Evolutionary conservation across 2,329 filamentous ascomycete genomes (phyloP).

Genomic region (Aureobasidium subglaciale): DNA sequence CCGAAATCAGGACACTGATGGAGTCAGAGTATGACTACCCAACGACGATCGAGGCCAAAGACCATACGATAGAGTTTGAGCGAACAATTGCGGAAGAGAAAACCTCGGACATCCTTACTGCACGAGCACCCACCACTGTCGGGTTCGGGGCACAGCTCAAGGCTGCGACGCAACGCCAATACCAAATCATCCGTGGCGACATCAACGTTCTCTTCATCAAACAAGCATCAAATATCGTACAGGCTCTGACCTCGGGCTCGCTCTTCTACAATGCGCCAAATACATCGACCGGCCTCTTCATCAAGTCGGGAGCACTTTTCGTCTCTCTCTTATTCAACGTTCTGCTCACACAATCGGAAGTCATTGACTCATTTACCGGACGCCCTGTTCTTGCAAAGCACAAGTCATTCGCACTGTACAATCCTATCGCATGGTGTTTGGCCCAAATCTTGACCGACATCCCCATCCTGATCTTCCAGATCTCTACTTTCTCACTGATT

Average conservation of each 20-base stretch:
- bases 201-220: constrained; percentile 64
- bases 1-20: constrained; percentile 37
- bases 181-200: constrained; percentile 68
- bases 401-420: constrained; percentile 72
- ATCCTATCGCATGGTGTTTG: constrained; percentile 75
- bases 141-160: constrained; percentile 67
- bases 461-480: constrained; percentile 56
- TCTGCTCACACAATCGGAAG: constrained; percentile 77
- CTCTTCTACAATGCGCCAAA: constrained; percentile 63
- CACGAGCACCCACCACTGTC: constrained; percentile 68
- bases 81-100: neutral
- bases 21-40: constrained; percentile 40
- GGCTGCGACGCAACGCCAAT: constrained; percentile 76
- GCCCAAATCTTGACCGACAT: constrained; percentile 71
- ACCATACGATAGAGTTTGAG: neutral
- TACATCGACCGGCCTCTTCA: constrained; percentile 61
- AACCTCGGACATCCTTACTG: neutral
- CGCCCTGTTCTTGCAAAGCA: constrained; percentile 77
- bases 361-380: constrained; percentile 68
- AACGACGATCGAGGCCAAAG: constrained; percentile 35
- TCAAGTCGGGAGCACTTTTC: constrained; percentile 74
- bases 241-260: constrained; percentile 70
- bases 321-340: constrained; percentile 75
- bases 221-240: constrained; percentile 63
- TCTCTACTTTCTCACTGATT: constrained; percentile 64